These are phyloP conservation scores for Apiotrichum gamsii DNA, from an alignment of 1,284 basidiomycete species.

Conservation along the genomic window DNA sequence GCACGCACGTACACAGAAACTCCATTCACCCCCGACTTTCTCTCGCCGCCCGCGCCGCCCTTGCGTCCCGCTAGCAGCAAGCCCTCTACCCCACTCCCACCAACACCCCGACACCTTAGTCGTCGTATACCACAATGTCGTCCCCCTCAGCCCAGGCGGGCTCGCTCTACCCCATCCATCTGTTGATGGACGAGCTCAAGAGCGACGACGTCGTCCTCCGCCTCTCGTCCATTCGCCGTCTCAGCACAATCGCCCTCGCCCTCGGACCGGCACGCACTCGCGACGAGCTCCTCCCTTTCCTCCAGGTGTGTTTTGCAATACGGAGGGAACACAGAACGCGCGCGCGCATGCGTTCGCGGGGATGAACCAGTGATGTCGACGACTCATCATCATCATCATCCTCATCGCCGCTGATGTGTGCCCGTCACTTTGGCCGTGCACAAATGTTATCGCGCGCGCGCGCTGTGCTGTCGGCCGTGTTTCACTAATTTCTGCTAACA, in stretches of 20 bases:
- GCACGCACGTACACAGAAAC: no score
- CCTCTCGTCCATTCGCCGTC: constrained; percentile 93
- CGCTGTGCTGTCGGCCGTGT: background rate
- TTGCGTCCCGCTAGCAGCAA: no score
- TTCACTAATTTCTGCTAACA: constrained; percentile 2
- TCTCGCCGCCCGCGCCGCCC: no score
- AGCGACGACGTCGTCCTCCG: constrained; percentile 91
- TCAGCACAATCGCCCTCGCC: constrained; percentile 97
- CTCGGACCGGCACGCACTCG: constrained; percentile 91
- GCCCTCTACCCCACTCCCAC: no score
- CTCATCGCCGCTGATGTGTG: background rate
- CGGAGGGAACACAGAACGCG: no score
- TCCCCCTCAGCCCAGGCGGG: constrained; percentile 23
- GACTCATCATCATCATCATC: no score
- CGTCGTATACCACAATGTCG: constrained; percentile 23
- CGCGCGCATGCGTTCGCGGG: no score
- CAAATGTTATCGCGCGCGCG: background rate
- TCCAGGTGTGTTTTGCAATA: constrained; percentile 48
- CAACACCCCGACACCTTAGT: background rate
- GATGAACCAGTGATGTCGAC: no score
- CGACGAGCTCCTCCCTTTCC: constrained; percentile 93
- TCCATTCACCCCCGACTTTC: no score
- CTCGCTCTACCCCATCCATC: constrained; percentile 45
- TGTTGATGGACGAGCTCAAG: constrained; percentile 63
- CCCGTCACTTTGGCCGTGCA: no score